Evolutionary conservation across 768 basidiomycete genomes (phyloP), one percentile per base, ranked within the genome.

Genomic region (Collybia sordida): DNA sequence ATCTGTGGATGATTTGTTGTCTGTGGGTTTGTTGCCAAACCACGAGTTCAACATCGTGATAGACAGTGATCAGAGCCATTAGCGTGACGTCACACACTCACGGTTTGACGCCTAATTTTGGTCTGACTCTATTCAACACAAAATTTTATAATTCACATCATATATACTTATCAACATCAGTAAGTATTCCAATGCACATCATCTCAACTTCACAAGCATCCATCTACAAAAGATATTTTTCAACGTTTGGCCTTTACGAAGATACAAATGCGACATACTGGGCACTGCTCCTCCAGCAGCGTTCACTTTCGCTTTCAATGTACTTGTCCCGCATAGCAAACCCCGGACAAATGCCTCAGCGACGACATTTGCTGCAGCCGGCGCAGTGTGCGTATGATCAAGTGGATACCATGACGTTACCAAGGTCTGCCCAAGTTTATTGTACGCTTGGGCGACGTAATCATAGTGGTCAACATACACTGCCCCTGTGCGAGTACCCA

Each of bases 341-440:
- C 75, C 74, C n/a, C 73, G 59, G 3, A 79, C 67, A 53, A 80
- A 80, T 11, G 79, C 72, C 53, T 74, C 59, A 0, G 78, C 76
- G 1, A 79, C 78, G 6, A 75, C 67, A 38, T 70, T 69, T 2
- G 79, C 79, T 27, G 74, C 78, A n/a, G 68, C 62, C 3, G 70
- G 60, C 7, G 64, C 64, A 1, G 77, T 80, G 54, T 79, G 77
- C 2, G 73, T 76, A 51, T 78, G 74, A 42, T 80, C 77, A 42
- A 69, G 60, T 3, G 77, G 77, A 52, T 68, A 80, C 49, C 58
- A 80, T 1, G 71, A 63, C 21, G 64, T 66, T 9, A 70, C 65
- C 17, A 58, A 53, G 6, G 69, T 63, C 53, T 73, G 58, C 14
- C 78, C 77, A 9, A 75, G 61, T 24, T 59, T 57, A 24, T 73